These are phyloP conservation scores for Lithospermum erythrorhizon DNA, from an alignment of 257 asterid genomes.

Conservation along the genomic window DNA sequence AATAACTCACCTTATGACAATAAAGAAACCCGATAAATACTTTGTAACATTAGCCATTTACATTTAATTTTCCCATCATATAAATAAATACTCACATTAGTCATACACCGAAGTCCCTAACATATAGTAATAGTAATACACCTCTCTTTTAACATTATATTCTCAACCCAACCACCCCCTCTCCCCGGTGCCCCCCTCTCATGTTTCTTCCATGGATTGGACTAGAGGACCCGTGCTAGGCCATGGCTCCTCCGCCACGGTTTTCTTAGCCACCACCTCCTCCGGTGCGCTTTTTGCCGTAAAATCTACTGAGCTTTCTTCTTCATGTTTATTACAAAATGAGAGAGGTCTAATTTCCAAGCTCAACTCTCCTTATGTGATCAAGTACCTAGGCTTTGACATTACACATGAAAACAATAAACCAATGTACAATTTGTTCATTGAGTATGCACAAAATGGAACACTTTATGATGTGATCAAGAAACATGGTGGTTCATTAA, in stretches of 20 bases:
- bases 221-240: conserved; percentile 68
- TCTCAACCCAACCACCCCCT: background rate
- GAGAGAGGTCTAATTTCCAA: conserved; percentile 46
- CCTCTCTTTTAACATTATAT: no score
- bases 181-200: conserved; percentile 1
- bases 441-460: conserved; percentile 72
- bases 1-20: conserved; percentile 22
- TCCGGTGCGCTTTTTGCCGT: conserved; percentile 58
- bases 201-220: conserved; percentile 35
- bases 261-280: conserved; percentile 42
- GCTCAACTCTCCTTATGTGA: conserved; percentile 48
- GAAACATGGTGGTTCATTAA: conserved; percentile 36
- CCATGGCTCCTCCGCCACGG: conserved; percentile 68
- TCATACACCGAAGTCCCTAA: no score
- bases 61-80: conserved; percentile 4
- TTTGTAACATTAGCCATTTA: conserved; percentile 10
- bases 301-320: conserved; percentile 40
- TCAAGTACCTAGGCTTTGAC: conserved; percentile 49
- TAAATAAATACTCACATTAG: conserved; percentile 14
- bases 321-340: conserved; percentile 31
- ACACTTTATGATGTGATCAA: conserved; percentile 50
- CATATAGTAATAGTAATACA: background rate
- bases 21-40: conserved; percentile 18
- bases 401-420: conserved; percentile 16
- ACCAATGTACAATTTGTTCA: conserved; percentile 38